Evolutionary conservation across 2,329 filamentous ascomycete genomes (phyloP).

Genomic region (Xenosphaeropsis pyriputrescens): DNA sequence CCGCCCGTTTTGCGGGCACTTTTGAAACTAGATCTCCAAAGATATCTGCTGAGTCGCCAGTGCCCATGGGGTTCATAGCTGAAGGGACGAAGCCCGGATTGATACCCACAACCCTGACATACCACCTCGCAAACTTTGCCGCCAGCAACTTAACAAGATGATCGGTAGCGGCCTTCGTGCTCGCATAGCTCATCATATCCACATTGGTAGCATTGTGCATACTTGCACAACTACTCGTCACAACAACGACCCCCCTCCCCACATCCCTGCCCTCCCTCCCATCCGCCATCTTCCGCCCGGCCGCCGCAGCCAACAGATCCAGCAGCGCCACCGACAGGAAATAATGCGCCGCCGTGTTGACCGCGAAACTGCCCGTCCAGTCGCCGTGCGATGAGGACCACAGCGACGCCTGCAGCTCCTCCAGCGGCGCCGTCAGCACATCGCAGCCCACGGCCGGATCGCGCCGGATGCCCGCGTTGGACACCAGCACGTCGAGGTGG

Average conservation of each 20-base stretch:
- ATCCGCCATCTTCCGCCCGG: conserved; percentile 13
- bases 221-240: conserved; percentile 35
- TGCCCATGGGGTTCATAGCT: conserved; percentile 26
- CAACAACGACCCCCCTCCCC: conserved; percentile 28
- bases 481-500: conserved; percentile 30
- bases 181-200: conserved; percentile 33
- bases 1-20: conserved; percentile 23
- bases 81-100: conserved; percentile 29
- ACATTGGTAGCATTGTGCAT: conserved; percentile 37
- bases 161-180: conserved; percentile 35
- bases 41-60: conserved; percentile 22
- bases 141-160: conserved; percentile 33
- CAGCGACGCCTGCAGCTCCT: conserved; percentile 28
- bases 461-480: conserved; percentile 31
- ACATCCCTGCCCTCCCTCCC: conserved; percentile 18
- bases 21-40: conserved; percentile 25
- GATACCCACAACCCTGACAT: conserved; percentile 26
- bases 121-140: conserved; percentile 28
- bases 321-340: conserved; percentile 30
- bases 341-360: conserved; percentile 34
- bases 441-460: conserved; percentile 27
- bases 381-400: conserved; percentile 27
- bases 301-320: conserved; percentile 25
- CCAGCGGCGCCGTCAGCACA: conserved; percentile 24
- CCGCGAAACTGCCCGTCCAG: conserved; percentile 28